Percentiles rank a stretch among this genome's conserved stretches.
phyloP scores from a whole-genome alignment of 306 rosid genomes.

The Trifolium dubium region DNA sequence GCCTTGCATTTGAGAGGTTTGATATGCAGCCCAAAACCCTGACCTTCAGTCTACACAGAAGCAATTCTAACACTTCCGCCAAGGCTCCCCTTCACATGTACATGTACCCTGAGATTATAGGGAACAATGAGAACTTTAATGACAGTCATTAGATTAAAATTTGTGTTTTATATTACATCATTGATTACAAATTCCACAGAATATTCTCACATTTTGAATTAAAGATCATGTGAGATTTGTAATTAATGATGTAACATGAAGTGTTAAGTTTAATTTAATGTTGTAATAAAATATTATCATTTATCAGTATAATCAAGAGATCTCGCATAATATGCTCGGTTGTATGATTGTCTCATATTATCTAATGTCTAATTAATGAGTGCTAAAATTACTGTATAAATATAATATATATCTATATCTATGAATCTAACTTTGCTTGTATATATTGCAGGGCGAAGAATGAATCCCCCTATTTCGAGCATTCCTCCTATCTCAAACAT shows the following conservation, averaged over 20 bases:
- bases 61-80: neutral
- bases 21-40: neutral
- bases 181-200: neutral
- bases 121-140: neutral
- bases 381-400: neutral
- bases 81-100: neutral
- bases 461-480: constrained; percentile 76
- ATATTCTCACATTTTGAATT: neutral
- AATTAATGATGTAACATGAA: neutral
- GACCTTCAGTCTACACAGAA: neutral
- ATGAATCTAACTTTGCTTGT: constrained; percentile 42
- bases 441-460: constrained; percentile 73
- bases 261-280: neutral
- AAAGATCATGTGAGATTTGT: neutral
- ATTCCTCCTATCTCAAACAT: constrained; percentile 62
- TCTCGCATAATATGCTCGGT: neutral
- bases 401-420: constrained; percentile 26
- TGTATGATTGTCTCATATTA: neutral
- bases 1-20: neutral
- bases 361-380: neutral
- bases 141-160: neutral
- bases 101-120: neutral
- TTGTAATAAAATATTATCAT: neutral
- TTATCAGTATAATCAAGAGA: neutral
- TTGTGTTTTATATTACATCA: neutral